A percentile compares a stretch with the other conserved stretches of the same genome.
These are phyloP conservation scores for Elsinoe ampelina DNA, from an alignment of 2,329 filamentous ascomycete species.

Conservation along the genomic window DNA sequence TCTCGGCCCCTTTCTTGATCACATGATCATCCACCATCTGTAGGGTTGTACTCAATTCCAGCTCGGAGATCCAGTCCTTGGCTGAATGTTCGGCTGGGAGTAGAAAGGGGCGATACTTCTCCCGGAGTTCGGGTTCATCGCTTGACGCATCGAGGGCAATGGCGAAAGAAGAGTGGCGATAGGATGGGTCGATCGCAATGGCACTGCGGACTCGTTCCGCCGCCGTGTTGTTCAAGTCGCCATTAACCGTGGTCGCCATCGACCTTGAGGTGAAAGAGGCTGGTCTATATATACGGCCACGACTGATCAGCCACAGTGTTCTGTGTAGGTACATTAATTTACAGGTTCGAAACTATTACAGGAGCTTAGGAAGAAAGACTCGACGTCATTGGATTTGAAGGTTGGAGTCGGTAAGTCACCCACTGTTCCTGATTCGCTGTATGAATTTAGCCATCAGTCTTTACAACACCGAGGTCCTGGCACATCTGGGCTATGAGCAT, in stretches of 20 bases:
- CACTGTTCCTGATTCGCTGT: too few species aligned
- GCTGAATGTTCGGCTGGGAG: constrained; percentile 29
- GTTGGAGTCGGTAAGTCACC: too few species aligned
- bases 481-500: too few species aligned
- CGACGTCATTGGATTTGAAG: too few species aligned
- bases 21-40: constrained; percentile 42
- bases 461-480: too few species aligned
- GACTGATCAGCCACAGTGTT: too few species aligned
- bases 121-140: constrained; percentile 32
- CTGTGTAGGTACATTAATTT: too few species aligned
- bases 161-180: constrained; percentile 36
- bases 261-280: too few species aligned
- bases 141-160: not conserved
- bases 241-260: constrained; percentile 7
- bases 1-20: constrained; percentile 29
- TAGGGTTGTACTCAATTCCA: constrained; percentile 47
- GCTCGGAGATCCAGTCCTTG: constrained; percentile 46
- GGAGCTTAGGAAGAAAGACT: too few species aligned
- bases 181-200: constrained; percentile 35
- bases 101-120: constrained; percentile 50
- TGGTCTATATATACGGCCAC: too few species aligned
- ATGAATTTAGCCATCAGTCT: too few species aligned
- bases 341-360: too few species aligned
- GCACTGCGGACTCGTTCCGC: constrained; percentile 19
- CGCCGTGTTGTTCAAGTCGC: constrained; percentile 22